Base-by-base conservation (phyloP, 1,284 basidiomycete genomes). In the Boletellus deceptivus region DNA sequence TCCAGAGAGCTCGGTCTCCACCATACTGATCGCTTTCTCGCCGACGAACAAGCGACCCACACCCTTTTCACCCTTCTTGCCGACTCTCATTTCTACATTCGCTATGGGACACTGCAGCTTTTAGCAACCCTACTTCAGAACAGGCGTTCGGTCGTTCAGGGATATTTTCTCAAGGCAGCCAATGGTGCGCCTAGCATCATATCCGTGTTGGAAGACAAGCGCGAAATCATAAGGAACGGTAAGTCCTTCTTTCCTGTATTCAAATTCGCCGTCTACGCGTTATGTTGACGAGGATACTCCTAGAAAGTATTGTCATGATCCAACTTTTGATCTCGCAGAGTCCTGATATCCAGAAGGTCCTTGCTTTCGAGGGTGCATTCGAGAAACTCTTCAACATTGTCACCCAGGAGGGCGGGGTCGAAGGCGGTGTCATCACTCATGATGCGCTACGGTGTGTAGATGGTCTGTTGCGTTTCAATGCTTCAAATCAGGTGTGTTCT, bases 311-410 rank as follows among this genome's bases (percentile, higher is more conserved):
- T 33, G 78, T 87, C 13, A 82, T 96, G 66, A 77, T 96, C 31
- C 91, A 96, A 50, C 77, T 84, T 5, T 76, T 99, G 36, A 84
- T 91, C 38, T 82, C 84, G 1, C 88, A 93, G 58, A 98, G 91
- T 62, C 83, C 92, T 31, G 94, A 98, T 67, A 91, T 99, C 44
- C 96, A 98, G 67, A 99, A 98, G 72, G 86, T 98, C 20, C 83
- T 98, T 38, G 94, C 95, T 0, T 99, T 99, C 64, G 94, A 96
- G 60, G 95, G 97, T 27, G 91, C 91, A 0, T 98, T 99, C 64
- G 96, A 99, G 73, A 93, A 90, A 65, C 79, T 98, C 29, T 93
- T 99, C 72, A 87, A 88, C 53, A 93, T 93, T 43, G 82, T 98
- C 55, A 79, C 83, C 7, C 79, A 83, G 53, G 96, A 98, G 70